Evolutionary conservation across 1,139 yeast species (phyloP), one percentile per base, ranked within the genome.

Genomic region (Kodamaea alishanica): DNA sequence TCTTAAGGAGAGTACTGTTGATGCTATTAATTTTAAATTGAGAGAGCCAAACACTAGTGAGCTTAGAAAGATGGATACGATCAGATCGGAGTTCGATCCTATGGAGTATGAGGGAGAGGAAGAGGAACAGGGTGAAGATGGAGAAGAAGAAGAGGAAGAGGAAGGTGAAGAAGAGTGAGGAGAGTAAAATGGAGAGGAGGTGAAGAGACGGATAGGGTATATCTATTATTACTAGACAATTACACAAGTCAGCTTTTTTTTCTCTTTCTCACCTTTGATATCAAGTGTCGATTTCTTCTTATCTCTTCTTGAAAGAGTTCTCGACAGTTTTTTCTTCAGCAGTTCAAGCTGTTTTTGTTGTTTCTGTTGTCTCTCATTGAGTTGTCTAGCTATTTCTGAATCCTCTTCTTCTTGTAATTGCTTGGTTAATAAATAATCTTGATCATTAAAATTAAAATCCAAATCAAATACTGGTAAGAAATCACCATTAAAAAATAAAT

Each of bases 11-110:
- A 67, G 75, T 38, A 75, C 79, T 25, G 61, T 66, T 37, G 82
- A 79, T 52, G 73, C 67, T 12, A 70, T 88, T 37, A 78, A 81
- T 41, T 67, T 82, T 47, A 70, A 73, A 39, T 64, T 87, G 41
- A 75, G 94, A 58, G 92, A 85, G 54, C 85, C 92, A 35, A 79
- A 82, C 12, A 79, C 85, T 5, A 73, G 71, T 37, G 95, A 87
- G 58, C 70, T 81, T 49, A 77, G 77, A 49, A 69, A 65, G 41
- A 76, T 90, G 70, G 95, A 87, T 58, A 73, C 72, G 42, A 60
- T 71, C 29, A 75, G 95, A 63, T 78, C 85, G 32, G 77, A 72
- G 47, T 86, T 67, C 54, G 95, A 86, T 63, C 92, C 95, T 36
- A 83, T 85, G 73, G 82, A 79, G 51, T 79, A 74, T 48, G 78